These are phyloP conservation scores for Phaeosphaeriaceae sp. DNA, from an alignment of 2,329 filamentous ascomycete species.

Conservation along the genomic window DNA sequence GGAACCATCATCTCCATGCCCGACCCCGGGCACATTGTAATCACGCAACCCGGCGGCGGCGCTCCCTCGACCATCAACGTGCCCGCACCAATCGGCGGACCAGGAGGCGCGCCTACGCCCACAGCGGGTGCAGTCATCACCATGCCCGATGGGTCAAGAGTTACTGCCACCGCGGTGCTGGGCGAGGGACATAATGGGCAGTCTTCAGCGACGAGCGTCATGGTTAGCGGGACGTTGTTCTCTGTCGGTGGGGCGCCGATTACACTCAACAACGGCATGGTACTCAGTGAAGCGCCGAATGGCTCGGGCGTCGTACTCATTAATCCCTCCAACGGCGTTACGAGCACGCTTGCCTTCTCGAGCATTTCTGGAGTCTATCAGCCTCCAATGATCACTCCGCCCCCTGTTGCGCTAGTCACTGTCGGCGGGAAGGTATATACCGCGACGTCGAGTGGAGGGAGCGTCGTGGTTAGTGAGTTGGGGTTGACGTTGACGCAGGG, in stretches of 20 bases:
- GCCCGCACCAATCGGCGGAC: slow-evolving; percentile 9
- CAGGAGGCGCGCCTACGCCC: slow-evolving; percentile 4
- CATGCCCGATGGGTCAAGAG: slow-evolving; percentile 11
- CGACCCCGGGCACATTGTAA: slow-evolving; percentile 12
- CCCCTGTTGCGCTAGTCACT: slow-evolving; percentile 13
- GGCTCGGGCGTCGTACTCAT: slow-evolving; percentile 17
- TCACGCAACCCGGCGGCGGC: slow-evolving; percentile 8
- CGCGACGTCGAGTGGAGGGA: slow-evolving; percentile 10
- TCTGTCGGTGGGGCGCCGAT: slow-evolving; percentile 13
- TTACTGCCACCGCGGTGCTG: slow-evolving; percentile 20
- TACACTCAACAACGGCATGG: slow-evolving; percentile 19
- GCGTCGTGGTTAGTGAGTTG: slow-evolving; percentile 17
- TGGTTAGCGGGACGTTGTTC: slow-evolving; percentile 14
- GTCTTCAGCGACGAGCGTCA: neutral
- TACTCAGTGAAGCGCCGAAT: slow-evolving; percentile 16
- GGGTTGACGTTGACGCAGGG: slow-evolving; percentile 21
- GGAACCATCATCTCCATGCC: slow-evolving; percentile 11
- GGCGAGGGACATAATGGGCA: slow-evolving; percentile 7
- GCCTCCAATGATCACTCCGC: neutral
- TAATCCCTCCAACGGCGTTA: slow-evolving; percentile 11
- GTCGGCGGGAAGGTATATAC: slow-evolving; percentile 19
- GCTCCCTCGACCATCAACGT: slow-evolving; percentile 18
- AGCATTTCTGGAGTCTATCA: slow-evolving; percentile 4
- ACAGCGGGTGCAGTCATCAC: slow-evolving; percentile 18
- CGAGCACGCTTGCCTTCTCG: slow-evolving; percentile 16